Evolutionary conservation across 192 early-diverging fungal genomes (phyloP), one percentile per base, ranked within the genome.

Genomic region (Endogone sp.): DNA sequence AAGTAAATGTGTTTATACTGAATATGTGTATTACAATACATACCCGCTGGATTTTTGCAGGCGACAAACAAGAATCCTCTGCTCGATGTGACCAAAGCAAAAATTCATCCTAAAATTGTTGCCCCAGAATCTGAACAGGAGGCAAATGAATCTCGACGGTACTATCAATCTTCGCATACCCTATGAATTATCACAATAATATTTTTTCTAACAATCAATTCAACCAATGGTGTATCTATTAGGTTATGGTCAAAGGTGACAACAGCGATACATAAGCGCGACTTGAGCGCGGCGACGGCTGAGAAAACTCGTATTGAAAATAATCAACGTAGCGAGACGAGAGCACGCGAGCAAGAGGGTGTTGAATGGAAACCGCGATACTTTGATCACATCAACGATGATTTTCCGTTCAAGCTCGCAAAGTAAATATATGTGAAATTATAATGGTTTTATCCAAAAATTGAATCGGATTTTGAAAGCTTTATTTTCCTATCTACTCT

Each of bases 141-240:
- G 64, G 70, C 80, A 26, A 91, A 91, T 71, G 96, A 98, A 82
- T 93, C 93, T 23, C 82, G 93, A 56, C 84, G 87, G 85, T 88
- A 67, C n/a, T n/a, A n/a, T n/a, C n/a, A n/a, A n/a, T n/a, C n/a
- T n/a, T n/a, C n/a, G n/a, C n/a, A 6, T n/a, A n/a, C n/a, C n/a
- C n/a, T n/a, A n/a, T n/a, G 44, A 3, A 4, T 66, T 58, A 27
- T 37, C 23, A 58, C 3, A 29, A 24, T 25, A 21, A 75, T 20
- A 63, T 31, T 3, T 68, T 10, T 68, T 4, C 49, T 69, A 13
- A 30, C 10, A 49, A 24, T 63, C 54, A n/a, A n/a, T n/a, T n/a
- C n/a, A n/a, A n/a, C n/a, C n/a, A n/a, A n/a, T n/a, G n/a, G n/a
- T n/a, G n/a, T n/a, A n/a, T n/a, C n/a, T n/a, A n/a, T n/a, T 63